These are phyloP conservation scores for Magnaporthales sp. DNA, from an alignment of 2,329 filamentous ascomycete genomes.

Conservation along the genomic window DNA sequence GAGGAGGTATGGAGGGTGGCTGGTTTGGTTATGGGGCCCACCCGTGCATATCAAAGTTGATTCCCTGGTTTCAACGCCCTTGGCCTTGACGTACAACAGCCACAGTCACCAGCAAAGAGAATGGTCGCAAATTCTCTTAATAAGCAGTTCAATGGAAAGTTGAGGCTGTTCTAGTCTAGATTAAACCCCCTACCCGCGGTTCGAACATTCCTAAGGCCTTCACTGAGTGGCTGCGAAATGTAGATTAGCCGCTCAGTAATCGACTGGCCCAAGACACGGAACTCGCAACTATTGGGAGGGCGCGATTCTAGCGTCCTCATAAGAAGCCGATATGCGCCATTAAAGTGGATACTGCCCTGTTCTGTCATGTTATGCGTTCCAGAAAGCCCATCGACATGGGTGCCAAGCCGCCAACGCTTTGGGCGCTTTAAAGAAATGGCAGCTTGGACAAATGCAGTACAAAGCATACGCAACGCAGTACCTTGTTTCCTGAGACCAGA, in stretches of 20 bases:
- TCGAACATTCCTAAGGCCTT: neutral
- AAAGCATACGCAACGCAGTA: neutral
- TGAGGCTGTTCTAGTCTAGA: neutral
- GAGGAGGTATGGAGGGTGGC: too few relatives aligned
- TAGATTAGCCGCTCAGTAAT: neutral
- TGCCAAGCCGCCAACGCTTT: neutral
- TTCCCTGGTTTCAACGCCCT: too few relatives aligned
- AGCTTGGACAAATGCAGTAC: neutral
- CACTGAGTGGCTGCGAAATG: neutral
- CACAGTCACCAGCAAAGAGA: too few relatives aligned
- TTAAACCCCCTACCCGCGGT: neutral
- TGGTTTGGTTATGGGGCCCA: too few relatives aligned
- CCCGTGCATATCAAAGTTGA: too few relatives aligned
- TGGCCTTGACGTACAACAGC: too few relatives aligned
- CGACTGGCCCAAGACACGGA: neutral
- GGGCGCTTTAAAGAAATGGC: neutral
- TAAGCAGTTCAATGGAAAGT: neutral
- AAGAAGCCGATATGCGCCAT: neutral
- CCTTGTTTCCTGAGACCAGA: neutral
- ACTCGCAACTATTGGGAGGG: neutral
- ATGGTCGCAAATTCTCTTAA: too few relatives aligned
- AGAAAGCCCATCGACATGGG: neutral
- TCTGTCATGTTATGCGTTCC: neutral
- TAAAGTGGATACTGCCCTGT: neutral
- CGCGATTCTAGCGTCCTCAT: neutral